Percentiles rank a stretch among this genome's conserved stretches.
These are phyloP conservation scores for Trichoderma asperelloides DNA, from an alignment of 495 filamentous ascomycete genomes.

Conservation along the genomic window DNA sequence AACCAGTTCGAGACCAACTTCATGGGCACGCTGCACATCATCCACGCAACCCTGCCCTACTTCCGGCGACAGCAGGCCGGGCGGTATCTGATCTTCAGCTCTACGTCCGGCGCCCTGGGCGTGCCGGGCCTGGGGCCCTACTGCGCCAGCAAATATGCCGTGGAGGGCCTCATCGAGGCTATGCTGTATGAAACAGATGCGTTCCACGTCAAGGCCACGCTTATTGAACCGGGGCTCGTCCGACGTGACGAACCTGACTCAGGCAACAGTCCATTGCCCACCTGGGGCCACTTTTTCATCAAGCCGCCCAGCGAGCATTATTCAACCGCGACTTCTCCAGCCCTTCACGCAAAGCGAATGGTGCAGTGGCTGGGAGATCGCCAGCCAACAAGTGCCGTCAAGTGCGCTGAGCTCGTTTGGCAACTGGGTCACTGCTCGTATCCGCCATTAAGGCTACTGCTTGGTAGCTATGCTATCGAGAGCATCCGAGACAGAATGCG, in stretches of 20 bases:
- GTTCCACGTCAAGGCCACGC: slow-evolving; percentile 84
- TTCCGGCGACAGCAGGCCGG: slow-evolving; percentile 69
- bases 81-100: slow-evolving; percentile 88
- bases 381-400: slow-evolving; percentile 86
- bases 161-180: slow-evolving; percentile 88
- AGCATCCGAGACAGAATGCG: slow-evolving; percentile 83
- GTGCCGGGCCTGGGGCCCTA: slow-evolving; percentile 89
- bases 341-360: slow-evolving; percentile 84
- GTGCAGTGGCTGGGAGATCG: slow-evolving; percentile 90
- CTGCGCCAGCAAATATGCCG: slow-evolving; percentile 92
- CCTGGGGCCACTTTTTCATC: slow-evolving; percentile 87
- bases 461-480: slow-evolving; percentile 92
- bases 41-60: slow-evolving; percentile 80
- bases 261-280: slow-evolving; percentile 48
- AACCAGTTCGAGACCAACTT: slow-evolving; percentile 98
- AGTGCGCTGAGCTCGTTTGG: slow-evolving; percentile 94
- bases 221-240: slow-evolving; percentile 86
- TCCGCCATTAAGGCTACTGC: slow-evolving; percentile 72
- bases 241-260: slow-evolving; percentile 58
- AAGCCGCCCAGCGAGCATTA: slow-evolving; percentile 81
- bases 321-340: slow-evolving; percentile 62
- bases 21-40: slow-evolving; percentile 86
- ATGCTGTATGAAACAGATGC: slow-evolving; percentile 91
- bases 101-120: slow-evolving; percentile 77
- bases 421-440: slow-evolving; percentile 89